Conservation (phyloP, 257 asterid genomes). For the Mitragyna speciosa region DNA sequence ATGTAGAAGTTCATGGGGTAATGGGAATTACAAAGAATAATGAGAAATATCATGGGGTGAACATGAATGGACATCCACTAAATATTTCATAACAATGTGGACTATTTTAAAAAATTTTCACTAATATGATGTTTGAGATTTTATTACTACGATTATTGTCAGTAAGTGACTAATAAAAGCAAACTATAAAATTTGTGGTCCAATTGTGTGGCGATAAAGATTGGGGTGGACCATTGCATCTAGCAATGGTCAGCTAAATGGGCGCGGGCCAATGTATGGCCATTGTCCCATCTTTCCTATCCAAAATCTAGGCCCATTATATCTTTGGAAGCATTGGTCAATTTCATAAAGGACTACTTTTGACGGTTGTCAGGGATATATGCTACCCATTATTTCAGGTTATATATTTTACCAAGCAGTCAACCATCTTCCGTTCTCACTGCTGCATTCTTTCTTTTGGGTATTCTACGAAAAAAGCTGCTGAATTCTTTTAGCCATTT, state of each 20-base stretch:
- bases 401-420: slow-evolving; percentile 20
- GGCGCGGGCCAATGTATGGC: slow-evolving; percentile 30
- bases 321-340: slow-evolving; percentile 18
- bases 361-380: slow-evolving; percentile 4
- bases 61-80: too few relatives aligned
- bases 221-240: slow-evolving; percentile 24
- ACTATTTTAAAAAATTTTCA: too few relatives aligned
- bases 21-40: too few relatives aligned
- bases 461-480: not conserved
- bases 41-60: too few relatives aligned
- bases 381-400: slow-evolving; percentile 14
- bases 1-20: too few relatives aligned
- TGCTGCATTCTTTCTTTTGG: slow-evolving; percentile 3
- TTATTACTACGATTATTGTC: too few relatives aligned
- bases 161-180: too few relatives aligned
- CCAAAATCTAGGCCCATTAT: slow-evolving; percentile 18
- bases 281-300: slow-evolving; percentile 4
- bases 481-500: slow-evolving; percentile 29
- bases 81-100: too few relatives aligned
- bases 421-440: slow-evolving; percentile 15
- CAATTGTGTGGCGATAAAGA: not conserved
- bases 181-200: not conserved
- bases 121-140: too few relatives aligned
- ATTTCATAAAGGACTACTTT: not conserved
- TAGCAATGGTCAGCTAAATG: slow-evolving; percentile 21